These are phyloP conservation scores for Chalaropsis ovoidea DNA, from an alignment of 2,329 filamentous ascomycete genomes.

Conservation along the genomic window DNA sequence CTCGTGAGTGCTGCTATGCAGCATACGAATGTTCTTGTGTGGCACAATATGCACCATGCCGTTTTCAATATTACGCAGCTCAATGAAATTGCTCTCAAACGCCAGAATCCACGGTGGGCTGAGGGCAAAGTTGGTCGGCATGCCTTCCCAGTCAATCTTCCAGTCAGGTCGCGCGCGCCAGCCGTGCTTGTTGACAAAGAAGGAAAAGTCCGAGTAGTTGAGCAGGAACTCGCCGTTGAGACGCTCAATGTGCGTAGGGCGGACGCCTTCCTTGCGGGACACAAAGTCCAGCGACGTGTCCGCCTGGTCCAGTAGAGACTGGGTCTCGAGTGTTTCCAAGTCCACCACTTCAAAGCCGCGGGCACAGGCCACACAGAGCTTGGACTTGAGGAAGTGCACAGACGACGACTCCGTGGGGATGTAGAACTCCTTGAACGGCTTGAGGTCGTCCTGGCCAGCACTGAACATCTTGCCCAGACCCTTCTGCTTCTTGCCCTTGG, in stretches of 20 bases:
- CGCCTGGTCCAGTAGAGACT: constrained; percentile 91
- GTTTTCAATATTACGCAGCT: constrained; percentile 89
- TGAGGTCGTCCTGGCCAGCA: constrained; percentile 81
- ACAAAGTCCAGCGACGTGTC: constrained; percentile 98
- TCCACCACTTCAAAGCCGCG: constrained; percentile 95
- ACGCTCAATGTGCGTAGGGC: constrained; percentile 93
- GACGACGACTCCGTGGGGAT: constrained; percentile 97
- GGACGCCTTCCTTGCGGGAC: constrained; percentile 81
- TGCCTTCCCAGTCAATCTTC: constrained; percentile 96
- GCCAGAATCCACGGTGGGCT: constrained; percentile 95
- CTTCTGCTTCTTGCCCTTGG: constrained; percentile 89
- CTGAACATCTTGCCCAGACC: constrained; percentile 95
- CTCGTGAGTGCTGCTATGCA: constrained; percentile 94
- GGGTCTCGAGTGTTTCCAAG: constrained; percentile 93
- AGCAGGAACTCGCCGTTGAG: constrained; percentile 94
- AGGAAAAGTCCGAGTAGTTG: constrained; percentile 97
- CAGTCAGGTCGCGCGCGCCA: constrained; percentile 94
- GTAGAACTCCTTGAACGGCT: constrained; percentile 98
- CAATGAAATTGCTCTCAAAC: constrained; percentile 95
- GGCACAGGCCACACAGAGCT: constrained; percentile 90
- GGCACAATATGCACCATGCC: constrained; percentile 92
- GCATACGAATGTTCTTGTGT: constrained; percentile 92
- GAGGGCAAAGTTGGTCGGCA: constrained; percentile 81
- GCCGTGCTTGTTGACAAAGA: constrained; percentile 97
- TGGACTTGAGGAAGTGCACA: constrained; percentile 93